phyloP scores from a whole-genome alignment of 2,329 filamentous ascomycete genomes.

The Oidium heveae region DNA sequence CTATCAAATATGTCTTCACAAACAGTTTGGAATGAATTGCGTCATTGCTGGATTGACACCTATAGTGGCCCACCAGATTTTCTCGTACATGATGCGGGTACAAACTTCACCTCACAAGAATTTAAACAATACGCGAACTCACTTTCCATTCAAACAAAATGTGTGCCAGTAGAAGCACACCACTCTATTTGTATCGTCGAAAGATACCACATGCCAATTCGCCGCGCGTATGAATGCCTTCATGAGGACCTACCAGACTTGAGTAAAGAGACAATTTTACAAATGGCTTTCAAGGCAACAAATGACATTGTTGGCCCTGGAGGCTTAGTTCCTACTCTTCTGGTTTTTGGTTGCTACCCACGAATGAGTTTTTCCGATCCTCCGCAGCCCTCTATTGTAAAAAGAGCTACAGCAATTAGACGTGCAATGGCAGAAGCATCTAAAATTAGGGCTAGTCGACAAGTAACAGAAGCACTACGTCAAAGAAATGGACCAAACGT shows the following conservation, averaged over 20 bases:
- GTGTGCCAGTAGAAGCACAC: background rate
- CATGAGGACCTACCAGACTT: too few relatives aligned
- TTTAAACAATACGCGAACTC: background rate
- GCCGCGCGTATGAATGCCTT: background rate
- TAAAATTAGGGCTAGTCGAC: background rate
- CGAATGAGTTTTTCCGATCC: too few relatives aligned
- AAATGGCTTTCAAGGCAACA: too few relatives aligned
- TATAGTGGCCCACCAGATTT: background rate
- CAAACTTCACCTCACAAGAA: conserved; percentile 2
- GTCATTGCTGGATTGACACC: conserved; percentile 1
- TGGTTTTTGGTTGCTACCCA: too few relatives aligned
- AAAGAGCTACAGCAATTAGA: too few relatives aligned
- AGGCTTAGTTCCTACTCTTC: too few relatives aligned
- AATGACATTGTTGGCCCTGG: too few relatives aligned
- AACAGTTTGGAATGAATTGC: background rate
- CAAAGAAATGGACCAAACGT: background rate
- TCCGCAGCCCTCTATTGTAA: too few relatives aligned
- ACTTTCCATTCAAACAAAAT: background rate
- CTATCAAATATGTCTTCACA: background rate
- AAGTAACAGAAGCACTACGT: background rate
- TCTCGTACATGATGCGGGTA: background rate
- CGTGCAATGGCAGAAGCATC: too few relatives aligned
- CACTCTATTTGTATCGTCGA: background rate
- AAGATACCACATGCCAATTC: background rate
- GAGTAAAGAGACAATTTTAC: too few relatives aligned